phyloP scores from a whole-genome alignment of 2,329 filamentous ascomycete genomes.

The Botryotinia globosa region DNA sequence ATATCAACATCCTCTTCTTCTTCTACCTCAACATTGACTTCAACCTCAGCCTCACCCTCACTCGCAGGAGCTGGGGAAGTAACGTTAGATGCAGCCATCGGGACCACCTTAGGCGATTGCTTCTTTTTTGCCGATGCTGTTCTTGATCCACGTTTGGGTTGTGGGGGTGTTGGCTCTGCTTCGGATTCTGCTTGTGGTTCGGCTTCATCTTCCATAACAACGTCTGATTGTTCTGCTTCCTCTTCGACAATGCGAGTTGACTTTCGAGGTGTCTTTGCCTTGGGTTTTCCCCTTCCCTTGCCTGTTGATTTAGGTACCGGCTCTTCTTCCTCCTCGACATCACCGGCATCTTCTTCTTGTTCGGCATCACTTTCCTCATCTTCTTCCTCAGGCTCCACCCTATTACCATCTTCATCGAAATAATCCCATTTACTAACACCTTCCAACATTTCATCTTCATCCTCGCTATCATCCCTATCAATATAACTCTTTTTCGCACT shows the following conservation, averaged over 20 bases:
- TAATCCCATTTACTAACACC: conserved; percentile 39
- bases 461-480: conserved; percentile 44
- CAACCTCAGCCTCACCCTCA: conserved; percentile 12
- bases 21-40: conserved; percentile 7
- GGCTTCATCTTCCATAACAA: conserved; percentile 2
- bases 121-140: neutral
- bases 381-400: conserved; percentile 35
- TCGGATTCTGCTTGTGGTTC: neutral
- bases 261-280: conserved; percentile 12
- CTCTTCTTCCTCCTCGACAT: conserved; percentile 21
- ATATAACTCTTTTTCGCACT: conserved; percentile 41
- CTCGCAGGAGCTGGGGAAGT: neutral
- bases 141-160: conserved; percentile 8
- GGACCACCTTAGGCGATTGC: neutral
- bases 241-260: neutral
- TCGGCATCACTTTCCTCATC: conserved; percentile 20
- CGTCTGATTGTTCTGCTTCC: neutral
- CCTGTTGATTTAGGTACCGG: neutral
- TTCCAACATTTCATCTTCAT: conserved; percentile 41
- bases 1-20: conserved; percentile 20
- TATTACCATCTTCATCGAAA: conserved; percentile 41
- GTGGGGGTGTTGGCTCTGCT: neutral
- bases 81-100: neutral
- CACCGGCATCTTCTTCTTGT: conserved; percentile 18
- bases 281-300: neutral